Percentiles rank a stretch among this genome's conserved stretches.
These are phyloP conservation scores for Massospora cicadina DNA, from an alignment of 371 early-diverging fungal species.

Conservation along the genomic window DNA sequence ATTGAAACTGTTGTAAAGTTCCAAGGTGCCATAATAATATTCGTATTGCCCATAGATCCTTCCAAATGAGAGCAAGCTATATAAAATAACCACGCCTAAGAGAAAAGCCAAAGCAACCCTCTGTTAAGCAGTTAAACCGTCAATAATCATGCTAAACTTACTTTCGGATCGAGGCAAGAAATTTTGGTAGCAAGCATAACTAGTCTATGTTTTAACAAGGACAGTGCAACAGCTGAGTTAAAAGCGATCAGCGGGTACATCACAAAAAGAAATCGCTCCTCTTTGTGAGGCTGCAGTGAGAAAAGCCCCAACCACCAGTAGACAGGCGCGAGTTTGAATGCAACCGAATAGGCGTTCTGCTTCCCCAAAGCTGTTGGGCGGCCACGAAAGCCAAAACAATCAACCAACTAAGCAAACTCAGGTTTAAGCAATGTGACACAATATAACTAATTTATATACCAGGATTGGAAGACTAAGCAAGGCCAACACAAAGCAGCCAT, in stretches of 20 bases:
- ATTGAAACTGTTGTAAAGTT: slow-evolving; percentile 12
- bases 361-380: not conserved
- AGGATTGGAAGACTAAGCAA: slow-evolving; percentile 37
- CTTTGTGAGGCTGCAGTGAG: slow-evolving; percentile 81
- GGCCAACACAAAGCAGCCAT: slow-evolving; percentile 52
- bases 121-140: not conserved
- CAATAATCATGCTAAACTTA: not conserved
- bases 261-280: slow-evolving; percentile 87
- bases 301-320: slow-evolving; percentile 64
- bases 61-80: slow-evolving; percentile 14
- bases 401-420: not conserved
- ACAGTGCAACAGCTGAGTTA: slow-evolving; percentile 51
- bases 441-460: slow-evolving; percentile 21
- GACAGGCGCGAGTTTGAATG: slow-evolving; percentile 42
- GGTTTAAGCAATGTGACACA: not conserved
- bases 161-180: not conserved
- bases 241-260: slow-evolving; percentile 74
- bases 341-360: not conserved
- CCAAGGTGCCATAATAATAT: slow-evolving; percentile 17
- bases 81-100: slow-evolving; percentile 11
- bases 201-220: slow-evolving; percentile 19
- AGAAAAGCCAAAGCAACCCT: not conserved
- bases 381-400: not conserved
- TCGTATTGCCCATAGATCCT: slow-evolving; percentile 18
- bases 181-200: slow-evolving; percentile 12